Evolutionary conservation across 2,329 filamentous ascomycete genomes (phyloP), one percentile per base, ranked within the genome.

Genomic region (Hymenoscyphus occultus): DNA sequence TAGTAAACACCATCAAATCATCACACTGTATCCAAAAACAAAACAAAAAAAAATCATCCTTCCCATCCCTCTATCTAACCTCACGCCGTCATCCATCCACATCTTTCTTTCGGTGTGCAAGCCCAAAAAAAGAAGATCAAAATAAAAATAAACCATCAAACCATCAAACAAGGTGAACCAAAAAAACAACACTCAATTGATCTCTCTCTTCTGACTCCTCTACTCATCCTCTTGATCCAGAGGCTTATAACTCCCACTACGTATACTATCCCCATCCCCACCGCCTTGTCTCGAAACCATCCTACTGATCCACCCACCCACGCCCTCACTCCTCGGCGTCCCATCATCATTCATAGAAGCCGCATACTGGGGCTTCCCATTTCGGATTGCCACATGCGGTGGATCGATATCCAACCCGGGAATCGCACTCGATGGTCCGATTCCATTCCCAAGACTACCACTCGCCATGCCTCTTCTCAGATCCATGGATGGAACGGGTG

Each of bases 371-470:
- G 80, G 77, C 74, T 84, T 86, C 62, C 82, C 81, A 66, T 82
- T 81, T 51, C 79, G 76, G 56, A 82, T 77, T 35, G 79, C 77
- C 1, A 91, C 81, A 60, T 86, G 82, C 1, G 92, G 91, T 5
- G 92, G 90, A 51, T 96, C 88, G 64, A 97, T 90, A 72, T 92
- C 87, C 64, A 97, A 82, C 9, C 90, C 89, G 0, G 93, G 92
- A 65, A 97, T 93, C 7, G 87, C 87, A 69, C 82, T 86, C 4
- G 90, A 86, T 1, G 89, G 79, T 13, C 84, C 86, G 67, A 86
- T 78, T 56, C 76, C 69, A 54, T 72, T 71, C 22, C 76, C 66
- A 74, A 42, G 40, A 76, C 74, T 35, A 73, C 74, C 19, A 35
- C 60, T 35, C 19, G n/a, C 13, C 40, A 79, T 76, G 22, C 81